Conservation (phyloP, 768 basidiomycete species). For the Xerocomus potaroensis region DNA sequence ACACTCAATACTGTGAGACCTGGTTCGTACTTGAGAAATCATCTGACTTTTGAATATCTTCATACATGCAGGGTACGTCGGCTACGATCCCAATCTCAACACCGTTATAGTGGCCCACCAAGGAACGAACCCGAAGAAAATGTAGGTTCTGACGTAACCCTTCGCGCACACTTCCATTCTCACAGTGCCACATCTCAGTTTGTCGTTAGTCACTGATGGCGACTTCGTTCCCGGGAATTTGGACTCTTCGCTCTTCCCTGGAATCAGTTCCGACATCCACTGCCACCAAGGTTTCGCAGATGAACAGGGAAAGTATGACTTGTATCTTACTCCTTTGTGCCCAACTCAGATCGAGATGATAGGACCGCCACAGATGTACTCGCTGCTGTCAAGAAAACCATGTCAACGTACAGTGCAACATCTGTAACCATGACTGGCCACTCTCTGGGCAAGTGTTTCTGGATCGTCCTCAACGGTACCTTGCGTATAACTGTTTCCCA, state of each 20-base stretch:
- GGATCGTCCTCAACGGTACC: neutral
- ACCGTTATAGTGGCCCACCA: conserved; percentile 38
- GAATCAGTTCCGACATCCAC: conserved; percentile 37
- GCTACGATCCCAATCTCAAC: conserved; percentile 40
- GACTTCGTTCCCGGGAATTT: conserved; percentile 34
- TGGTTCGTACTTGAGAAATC: neutral
- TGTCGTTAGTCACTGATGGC: conserved; percentile 39
- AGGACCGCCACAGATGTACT: conserved; percentile 41
- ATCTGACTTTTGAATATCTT: neutral
- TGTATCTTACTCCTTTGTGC: neutral
- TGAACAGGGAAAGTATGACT: conserved; percentile 41
- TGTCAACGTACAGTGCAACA: conserved; percentile 33
- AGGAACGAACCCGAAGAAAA: conserved; percentile 29
- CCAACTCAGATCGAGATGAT: neutral
- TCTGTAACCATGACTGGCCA: conserved; percentile 45
- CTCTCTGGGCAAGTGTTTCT: conserved; percentile 31
- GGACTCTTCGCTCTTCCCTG: conserved; percentile 46
- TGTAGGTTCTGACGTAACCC: conserved; percentile 17
- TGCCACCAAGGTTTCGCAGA: conserved; percentile 46
- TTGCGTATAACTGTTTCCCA: neutral
- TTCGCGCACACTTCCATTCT: neutral
- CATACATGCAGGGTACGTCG: conserved; percentile 44
- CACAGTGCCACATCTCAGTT: conserved; percentile 17
- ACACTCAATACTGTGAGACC: conserved; percentile 40
- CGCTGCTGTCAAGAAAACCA: conserved; percentile 40